Evolutionary conservation across 495 filamentous ascomycete species (phyloP).

Genomic region (Talaromyces stipitatus): DNA sequence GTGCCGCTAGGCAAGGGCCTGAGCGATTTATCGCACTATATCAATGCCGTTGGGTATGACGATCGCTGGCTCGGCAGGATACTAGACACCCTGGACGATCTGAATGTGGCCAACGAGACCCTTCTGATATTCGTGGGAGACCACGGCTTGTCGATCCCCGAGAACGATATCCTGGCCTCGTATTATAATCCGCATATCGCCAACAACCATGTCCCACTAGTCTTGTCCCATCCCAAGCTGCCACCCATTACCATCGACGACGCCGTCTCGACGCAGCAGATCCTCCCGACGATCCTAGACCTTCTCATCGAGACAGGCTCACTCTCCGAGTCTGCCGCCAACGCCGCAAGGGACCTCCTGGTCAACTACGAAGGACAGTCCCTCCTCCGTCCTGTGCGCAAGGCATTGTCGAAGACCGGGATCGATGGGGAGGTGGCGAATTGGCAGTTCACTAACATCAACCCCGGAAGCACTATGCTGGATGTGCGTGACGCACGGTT

Average conservation of each 20-base stretch:
- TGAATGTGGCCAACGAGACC: constrained; percentile 40
- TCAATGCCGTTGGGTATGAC: constrained; percentile 33
- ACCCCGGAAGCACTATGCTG: constrained; percentile 40
- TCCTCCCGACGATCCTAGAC: constrained; percentile 44
- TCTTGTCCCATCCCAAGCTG: constrained; percentile 39
- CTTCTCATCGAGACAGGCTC: constrained; percentile 39
- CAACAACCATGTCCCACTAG: constrained; percentile 42
- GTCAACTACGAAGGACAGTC: constrained; percentile 43
- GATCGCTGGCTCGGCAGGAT: constrained; percentile 41
- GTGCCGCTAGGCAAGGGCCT: constrained; percentile 22
- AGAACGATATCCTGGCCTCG: constrained; percentile 35
- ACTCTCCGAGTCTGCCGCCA: constrained; percentile 18
- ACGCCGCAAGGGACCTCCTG: constrained; percentile 30
- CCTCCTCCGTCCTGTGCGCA: constrained; percentile 28
- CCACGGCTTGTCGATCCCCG: constrained; percentile 37
- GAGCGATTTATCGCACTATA: constrained; percentile 29
- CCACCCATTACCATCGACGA: constrained; percentile 33
- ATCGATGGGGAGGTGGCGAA: constrained; percentile 22
- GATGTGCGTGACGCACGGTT: constrained; percentile 33
- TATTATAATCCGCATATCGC: constrained; percentile 44
- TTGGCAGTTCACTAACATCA: constrained; percentile 46
- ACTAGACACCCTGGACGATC: constrained; percentile 35
- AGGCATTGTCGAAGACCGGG: background rate
- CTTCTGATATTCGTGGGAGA: constrained; percentile 44
- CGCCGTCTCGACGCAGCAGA: constrained; percentile 36